Evolutionary conservation across 2,329 filamentous ascomycete species (phyloP), one percentile per base, ranked within the genome.

Genomic region (Periconia sp.): DNA sequence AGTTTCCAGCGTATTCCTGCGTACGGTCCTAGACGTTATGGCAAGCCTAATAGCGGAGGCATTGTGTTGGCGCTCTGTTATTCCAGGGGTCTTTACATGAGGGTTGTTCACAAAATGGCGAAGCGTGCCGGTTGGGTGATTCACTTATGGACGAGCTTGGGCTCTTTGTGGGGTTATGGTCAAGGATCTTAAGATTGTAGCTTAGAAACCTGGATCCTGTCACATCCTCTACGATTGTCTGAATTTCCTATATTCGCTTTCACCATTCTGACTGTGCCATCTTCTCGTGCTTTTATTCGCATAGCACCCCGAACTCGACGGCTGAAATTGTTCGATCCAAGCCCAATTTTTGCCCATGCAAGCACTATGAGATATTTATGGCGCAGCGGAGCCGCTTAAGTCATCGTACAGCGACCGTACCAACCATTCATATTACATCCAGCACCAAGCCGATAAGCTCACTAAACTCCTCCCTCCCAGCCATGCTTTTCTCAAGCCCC

Each of bases 401-500:
- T n/a, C n/a, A n/a, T n/a, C n/a, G n/a, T n/a, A n/a, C n/a, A 24
- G 25, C 10, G 13, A 5, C n/a, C 16, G 4, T 18, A 9, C 21
- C 12, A 5, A 9, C 6, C 10, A 13, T 11, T 66, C 52, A 71
- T 35, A 71, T 44, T 6, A 68, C 59, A 26, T 57, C 56, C 46
- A 76, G 66, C 23, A 70, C 71, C 49, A 77, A 56, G 32, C 63
- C 68, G 40, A 77, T 66, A 40, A 78, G 43, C 42, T 73, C 66
- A 13, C 70, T 69, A 56, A 74, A 78, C 23, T 68, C 71, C 32
- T 66, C 61, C 40, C 72, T 63, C 3, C 61, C 68, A 50, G 86
- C 82, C 33, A 84, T 71, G 22, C 65, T 67, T 40, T 73, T 75
- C 32, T 79, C 73, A 25, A 85, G 62, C 0, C 82, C 82, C 49